A percentile compares a stretch with the other conserved stretches of the same genome.
Conservation (phyloP, 306 rosid genomes). For the Medicago lupulina region DNA sequence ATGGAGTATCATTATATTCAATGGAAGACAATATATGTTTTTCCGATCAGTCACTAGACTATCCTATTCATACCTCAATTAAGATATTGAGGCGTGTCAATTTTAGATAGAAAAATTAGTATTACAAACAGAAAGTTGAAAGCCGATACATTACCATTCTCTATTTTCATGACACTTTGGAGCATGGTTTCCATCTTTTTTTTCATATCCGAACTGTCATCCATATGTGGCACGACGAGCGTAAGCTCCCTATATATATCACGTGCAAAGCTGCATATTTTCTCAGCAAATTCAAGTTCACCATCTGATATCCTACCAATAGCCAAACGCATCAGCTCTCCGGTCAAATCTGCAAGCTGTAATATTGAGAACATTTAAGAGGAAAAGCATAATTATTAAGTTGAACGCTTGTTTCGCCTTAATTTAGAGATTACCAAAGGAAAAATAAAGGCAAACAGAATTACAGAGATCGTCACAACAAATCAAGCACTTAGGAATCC, state of each 20-base stretch:
- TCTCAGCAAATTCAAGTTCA: conserved; percentile 80
- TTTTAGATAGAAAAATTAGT: conserved; percentile 6
- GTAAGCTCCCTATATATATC: conserved; percentile 91
- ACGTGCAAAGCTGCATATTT: conserved; percentile 86
- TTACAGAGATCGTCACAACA: conserved; percentile 29
- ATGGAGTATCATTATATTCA: too few relatives aligned
- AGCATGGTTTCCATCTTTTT: conserved; percentile 91
- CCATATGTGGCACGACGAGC: conserved; percentile 84
- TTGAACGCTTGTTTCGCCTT: conserved; percentile 24
- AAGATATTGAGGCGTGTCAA: conserved; percentile 12
- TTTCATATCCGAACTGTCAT: conserved; percentile 81
- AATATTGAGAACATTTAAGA: conserved; percentile 38
- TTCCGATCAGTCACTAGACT: too few relatives aligned
- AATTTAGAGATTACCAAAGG: conserved; percentile 12
- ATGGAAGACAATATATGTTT: too few relatives aligned
- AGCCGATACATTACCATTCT: conserved; percentile 69
- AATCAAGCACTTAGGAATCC: conserved; percentile 11
- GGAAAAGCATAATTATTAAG: background rate
- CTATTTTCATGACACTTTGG: conserved; percentile 92
- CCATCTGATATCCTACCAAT: conserved; percentile 95
- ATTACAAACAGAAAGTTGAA: conserved; percentile 28
- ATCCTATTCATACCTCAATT: too few relatives aligned
- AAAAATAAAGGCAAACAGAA: conserved; percentile 19
- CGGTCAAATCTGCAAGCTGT: conserved; percentile 96
- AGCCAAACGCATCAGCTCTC: conserved; percentile 98